Percentiles rank a stretch among this genome's conserved stretches.
phyloP scores from a whole-genome alignment of 139 green algal species.

The Micromonas pusilla region DNA sequence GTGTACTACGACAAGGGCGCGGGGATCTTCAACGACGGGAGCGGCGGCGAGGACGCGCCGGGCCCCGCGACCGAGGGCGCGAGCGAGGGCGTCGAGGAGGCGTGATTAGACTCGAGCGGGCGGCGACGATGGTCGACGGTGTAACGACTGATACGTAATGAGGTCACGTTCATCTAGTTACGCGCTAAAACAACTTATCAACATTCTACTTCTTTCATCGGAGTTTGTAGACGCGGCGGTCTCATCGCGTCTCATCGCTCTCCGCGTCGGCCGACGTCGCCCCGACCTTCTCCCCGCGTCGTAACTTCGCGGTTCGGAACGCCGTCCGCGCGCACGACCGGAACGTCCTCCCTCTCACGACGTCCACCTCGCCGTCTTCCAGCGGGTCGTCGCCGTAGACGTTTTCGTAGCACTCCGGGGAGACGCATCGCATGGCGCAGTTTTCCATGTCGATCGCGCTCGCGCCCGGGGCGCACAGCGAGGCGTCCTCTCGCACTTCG shows the following conservation, averaged over 20 bases:
- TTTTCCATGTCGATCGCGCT: slow-evolving; percentile 17
- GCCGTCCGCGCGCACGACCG: slow-evolving; percentile 20
- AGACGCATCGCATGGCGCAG: slow-evolving; percentile 27
- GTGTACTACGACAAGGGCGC: slow-evolving; percentile 71
- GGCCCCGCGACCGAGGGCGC: not conserved
- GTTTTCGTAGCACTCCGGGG: slow-evolving; percentile 26
- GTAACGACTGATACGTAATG: too few species aligned
- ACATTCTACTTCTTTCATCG: not conserved
- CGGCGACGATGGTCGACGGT: too few species aligned
- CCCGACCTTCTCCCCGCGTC: not conserved
- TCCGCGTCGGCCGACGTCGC: not conserved
- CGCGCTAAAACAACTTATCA: too few species aligned
- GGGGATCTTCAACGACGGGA: slow-evolving; percentile 9
- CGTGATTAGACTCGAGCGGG: too few species aligned
- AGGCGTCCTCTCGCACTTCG: not conserved
- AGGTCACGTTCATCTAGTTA: too few species aligned
- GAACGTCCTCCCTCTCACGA: slow-evolving; percentile 22
- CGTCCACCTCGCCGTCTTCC: slow-evolving; percentile 34
- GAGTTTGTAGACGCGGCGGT: not conserved
- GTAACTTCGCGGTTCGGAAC: not conserved
- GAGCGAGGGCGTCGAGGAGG: not conserved
- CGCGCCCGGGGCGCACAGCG: not conserved
- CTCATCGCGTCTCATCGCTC: too few species aligned
- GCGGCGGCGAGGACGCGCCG: not conserved
- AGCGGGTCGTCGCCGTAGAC: slow-evolving; percentile 30